phyloP scores from a whole-genome alignment of 768 basidiomycete genomes.

The Agrocybe chaxingu region DNA sequence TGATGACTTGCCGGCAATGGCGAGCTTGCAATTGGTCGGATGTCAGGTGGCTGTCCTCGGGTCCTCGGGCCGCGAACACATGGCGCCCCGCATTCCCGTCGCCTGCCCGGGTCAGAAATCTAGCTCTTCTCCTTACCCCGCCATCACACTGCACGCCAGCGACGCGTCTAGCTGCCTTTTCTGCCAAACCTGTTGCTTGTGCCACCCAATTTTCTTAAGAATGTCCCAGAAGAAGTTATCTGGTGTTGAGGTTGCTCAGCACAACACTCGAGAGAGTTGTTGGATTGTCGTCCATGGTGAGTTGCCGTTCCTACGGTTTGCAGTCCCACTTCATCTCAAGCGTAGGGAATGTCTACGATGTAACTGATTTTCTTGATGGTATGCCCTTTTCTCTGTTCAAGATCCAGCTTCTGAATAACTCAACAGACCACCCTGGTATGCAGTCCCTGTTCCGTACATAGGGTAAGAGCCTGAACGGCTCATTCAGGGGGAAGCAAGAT shows the following conservation, averaged over 20 bases:
- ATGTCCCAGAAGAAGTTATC: constrained; percentile 24
- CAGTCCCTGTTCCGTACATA: background rate
- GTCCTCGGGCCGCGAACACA: too few relatives aligned
- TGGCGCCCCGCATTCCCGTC: too few relatives aligned
- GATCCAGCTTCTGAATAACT: background rate
- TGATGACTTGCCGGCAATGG: background rate
- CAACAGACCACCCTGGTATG: constrained; percentile 53
- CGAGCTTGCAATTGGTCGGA: background rate
- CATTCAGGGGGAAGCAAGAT: constrained; percentile 75
- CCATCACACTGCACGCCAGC: too few relatives aligned
- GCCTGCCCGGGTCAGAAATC: too few relatives aligned
- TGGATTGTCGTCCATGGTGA: constrained; percentile 80
- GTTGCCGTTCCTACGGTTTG: background rate
- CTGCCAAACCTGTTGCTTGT: background rate
- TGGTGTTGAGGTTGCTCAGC: constrained; percentile 29
- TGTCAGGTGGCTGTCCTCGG: too few relatives aligned
- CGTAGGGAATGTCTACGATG: constrained; percentile 72
- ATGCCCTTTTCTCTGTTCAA: constrained; percentile 11
- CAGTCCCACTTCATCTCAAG: background rate
- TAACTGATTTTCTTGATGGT: constrained; percentile 79
- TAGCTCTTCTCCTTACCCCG: too few relatives aligned
- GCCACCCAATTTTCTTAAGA: background rate
- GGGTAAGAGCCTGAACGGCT: background rate
- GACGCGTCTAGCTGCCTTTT: too few relatives aligned
- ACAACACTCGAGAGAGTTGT: constrained; percentile 31